Conservation (phyloP, 768 basidiomycete genomes). For the Boletus pseudopeckii region DNA sequence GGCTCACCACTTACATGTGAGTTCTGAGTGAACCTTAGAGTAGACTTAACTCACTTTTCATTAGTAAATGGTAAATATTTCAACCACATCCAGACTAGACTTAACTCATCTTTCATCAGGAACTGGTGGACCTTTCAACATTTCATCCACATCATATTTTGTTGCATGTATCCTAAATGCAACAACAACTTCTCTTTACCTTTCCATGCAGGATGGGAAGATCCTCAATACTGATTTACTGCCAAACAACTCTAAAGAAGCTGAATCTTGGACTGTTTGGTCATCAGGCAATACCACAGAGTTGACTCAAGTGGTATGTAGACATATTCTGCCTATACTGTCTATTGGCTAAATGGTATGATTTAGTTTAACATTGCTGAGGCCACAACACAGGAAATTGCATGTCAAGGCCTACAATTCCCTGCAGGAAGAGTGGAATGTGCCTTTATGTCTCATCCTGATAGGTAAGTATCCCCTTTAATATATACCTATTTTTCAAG, state of each 20-base stretch:
- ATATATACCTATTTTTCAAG: too few relatives aligned
- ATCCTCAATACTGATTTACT: too few relatives aligned
- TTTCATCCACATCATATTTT: background rate
- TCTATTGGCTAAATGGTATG: background rate
- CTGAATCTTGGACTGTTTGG: slow-evolving; percentile 5
- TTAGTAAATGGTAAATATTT: background rate
- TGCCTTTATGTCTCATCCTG: background rate
- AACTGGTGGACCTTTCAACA: too few relatives aligned
- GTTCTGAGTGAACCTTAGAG: too few relatives aligned
- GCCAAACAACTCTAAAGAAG: background rate
- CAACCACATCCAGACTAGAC: background rate
- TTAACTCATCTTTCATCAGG: too few relatives aligned
- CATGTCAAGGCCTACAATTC: too few relatives aligned
- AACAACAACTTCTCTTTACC: too few relatives aligned
- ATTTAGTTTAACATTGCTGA: background rate
- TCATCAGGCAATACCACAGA: background rate
- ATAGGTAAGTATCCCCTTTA: background rate
- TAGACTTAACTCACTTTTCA: too few relatives aligned
- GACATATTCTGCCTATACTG: background rate
- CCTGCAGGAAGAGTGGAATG: too few relatives aligned
- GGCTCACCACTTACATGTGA: too few relatives aligned
- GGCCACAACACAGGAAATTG: too few relatives aligned
- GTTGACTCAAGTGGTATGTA: background rate
- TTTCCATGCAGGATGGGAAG: too few relatives aligned
- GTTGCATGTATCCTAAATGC: background rate